These are phyloP conservation scores for Salix koriyanagi DNA, from an alignment of 345 rosid species.

Conservation along the genomic window DNA sequence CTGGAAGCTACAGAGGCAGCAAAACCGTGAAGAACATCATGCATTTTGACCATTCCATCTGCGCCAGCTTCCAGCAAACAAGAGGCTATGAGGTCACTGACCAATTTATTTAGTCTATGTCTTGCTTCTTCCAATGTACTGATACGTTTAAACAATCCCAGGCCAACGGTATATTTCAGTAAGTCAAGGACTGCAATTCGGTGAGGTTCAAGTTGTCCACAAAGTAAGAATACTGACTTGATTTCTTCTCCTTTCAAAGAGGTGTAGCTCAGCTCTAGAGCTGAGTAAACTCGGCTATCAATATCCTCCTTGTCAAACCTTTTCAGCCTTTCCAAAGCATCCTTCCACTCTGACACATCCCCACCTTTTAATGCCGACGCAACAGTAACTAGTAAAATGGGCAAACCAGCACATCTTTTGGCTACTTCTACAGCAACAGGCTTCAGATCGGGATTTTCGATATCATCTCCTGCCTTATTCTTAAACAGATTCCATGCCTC, in stretches of 20 bases:
- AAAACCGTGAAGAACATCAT: conserved; percentile 14
- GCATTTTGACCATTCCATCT: conserved; percentile 12
- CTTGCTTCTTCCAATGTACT: neutral
- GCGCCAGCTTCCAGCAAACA: conserved; percentile 11
- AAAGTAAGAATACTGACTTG: neutral
- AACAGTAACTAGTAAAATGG: conserved; percentile 6
- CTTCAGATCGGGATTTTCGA: neutral
- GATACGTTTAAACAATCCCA: conserved; percentile 9
- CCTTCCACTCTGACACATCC: conserved; percentile 1
- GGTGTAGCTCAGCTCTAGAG: neutral
- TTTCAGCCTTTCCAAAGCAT: conserved; percentile 2
- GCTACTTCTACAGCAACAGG: neutral
- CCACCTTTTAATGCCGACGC: neutral
- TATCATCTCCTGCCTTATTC: neutral
- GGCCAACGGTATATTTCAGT: conserved; percentile 13
- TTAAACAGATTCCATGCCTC: conserved; percentile 8
- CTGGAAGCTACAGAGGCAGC: conserved; percentile 15
- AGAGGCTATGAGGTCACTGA: conserved; percentile 14
- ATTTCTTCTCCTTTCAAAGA: neutral
- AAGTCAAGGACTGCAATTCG: neutral
- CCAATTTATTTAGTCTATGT: neutral
- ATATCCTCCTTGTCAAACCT: neutral
- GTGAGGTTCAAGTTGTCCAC: neutral
- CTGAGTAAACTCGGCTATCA: neutral
- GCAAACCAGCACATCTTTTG: conserved; percentile 15